These are phyloP conservation scores for Phanerodontia chrysosporium DNA, from an alignment of 768 basidiomycete genomes.

Conservation along the genomic window DNA sequence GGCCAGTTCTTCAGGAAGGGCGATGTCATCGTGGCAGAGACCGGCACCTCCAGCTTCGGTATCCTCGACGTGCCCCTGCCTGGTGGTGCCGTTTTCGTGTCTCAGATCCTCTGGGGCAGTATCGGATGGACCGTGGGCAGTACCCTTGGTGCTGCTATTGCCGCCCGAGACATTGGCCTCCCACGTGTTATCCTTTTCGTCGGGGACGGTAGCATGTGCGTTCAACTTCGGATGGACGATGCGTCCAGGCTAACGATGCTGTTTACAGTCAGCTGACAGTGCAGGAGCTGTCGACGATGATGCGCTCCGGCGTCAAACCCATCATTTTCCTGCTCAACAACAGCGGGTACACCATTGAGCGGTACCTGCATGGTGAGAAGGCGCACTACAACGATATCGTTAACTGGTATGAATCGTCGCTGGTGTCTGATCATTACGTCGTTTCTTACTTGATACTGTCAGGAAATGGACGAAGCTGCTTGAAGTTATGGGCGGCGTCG, in stretches of 20 bases:
- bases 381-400: constrained; percentile 85
- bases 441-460: background rate
- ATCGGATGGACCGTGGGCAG: constrained; percentile 89
- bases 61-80: constrained; percentile 80
- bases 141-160: constrained; percentile 76
- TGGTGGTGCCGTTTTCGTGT: constrained; percentile 56
- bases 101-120: constrained; percentile 86
- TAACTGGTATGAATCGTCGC: constrained; percentile 48
- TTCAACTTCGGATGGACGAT: constrained; percentile 2
- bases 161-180: constrained; percentile 58
- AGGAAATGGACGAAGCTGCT: constrained; percentile 67
- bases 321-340: constrained; percentile 85
- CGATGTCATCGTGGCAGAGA: constrained; percentile 85
- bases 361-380: constrained; percentile 62
- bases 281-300: constrained; percentile 85
- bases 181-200: constrained; percentile 78
- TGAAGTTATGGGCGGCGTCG: constrained; percentile 51
- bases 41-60: constrained; percentile 85
- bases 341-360: constrained; percentile 84
- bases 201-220: constrained; percentile 79
- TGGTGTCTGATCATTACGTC: background rate
- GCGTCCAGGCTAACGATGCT: constrained; percentile 10
- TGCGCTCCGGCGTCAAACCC: constrained; percentile 65
- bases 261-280: constrained; percentile 62
- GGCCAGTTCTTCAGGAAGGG: constrained; percentile 63